Evolutionary conservation across 208 protist species (phyloP).

Genomic region (Leishmania aethiopica): DNA sequence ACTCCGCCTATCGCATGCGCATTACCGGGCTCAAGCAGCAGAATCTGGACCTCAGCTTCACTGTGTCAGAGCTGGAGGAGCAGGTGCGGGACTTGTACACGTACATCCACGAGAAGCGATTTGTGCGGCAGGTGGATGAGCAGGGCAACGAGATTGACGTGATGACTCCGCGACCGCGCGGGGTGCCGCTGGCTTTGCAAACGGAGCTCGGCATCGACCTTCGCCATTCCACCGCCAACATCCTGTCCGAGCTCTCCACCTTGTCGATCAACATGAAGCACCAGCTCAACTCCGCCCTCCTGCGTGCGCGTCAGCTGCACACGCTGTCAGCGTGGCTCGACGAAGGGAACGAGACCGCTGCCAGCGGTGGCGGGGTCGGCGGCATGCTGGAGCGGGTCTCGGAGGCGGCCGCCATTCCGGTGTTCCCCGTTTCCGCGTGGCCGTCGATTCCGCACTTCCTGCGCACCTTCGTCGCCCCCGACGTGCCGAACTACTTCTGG

Average conservation of each 20-base stretch:
- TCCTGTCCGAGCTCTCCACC: slow-evolving; percentile 63
- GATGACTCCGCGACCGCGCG: slow-evolving; percentile 67
- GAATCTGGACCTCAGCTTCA: slow-evolving; percentile 48
- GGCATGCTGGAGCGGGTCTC: slow-evolving; percentile 43
- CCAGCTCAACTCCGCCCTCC: slow-evolving; percentile 70
- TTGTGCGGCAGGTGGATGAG: slow-evolving; percentile 28
- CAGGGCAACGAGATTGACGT: slow-evolving; percentile 23
- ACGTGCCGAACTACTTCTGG: slow-evolving; percentile 75
- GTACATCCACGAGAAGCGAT: slow-evolving; percentile 81
- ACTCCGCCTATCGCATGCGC: slow-evolving; percentile 64
- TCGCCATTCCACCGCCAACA: slow-evolving; percentile 55
- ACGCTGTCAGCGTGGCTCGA: slow-evolving; percentile 59
- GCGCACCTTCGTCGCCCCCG: slow-evolving; percentile 46
- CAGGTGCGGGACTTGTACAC: slow-evolving; percentile 52
- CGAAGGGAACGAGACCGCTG: slow-evolving; percentile 24
- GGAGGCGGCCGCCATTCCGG: slow-evolving; percentile 49
- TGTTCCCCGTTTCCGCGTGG: slow-evolving; percentile 51
- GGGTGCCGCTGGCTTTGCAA: slow-evolving; percentile 72
- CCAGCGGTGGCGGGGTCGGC: slow-evolving; percentile 20
- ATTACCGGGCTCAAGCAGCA: slow-evolving; percentile 54
- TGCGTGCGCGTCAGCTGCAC: slow-evolving; percentile 57
- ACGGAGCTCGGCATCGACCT: slow-evolving; percentile 79
- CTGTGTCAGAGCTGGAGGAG: slow-evolving; percentile 44
- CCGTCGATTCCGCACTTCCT: slow-evolving; percentile 70
- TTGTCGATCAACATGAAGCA: slow-evolving; percentile 81